Evolutionary conservation across 441 rosid species (phyloP).

Genomic region (Croton laevigatus): DNA sequence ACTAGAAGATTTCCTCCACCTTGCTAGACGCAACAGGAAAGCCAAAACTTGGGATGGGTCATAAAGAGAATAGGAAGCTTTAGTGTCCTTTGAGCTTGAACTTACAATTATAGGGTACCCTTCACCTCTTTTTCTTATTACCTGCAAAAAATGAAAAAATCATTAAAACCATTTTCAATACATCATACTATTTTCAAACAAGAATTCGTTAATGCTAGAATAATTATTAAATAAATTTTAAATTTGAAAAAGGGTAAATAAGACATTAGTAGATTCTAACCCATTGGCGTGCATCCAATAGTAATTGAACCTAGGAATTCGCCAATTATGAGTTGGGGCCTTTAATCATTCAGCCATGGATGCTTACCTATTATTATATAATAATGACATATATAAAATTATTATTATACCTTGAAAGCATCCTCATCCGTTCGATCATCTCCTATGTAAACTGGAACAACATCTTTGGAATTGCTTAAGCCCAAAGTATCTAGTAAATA

Average conservation of each 20-base stretch:
- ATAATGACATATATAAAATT: neutral
- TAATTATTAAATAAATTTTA: no score
- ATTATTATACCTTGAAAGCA: conserved; percentile 76
- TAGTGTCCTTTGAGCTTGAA: conserved; percentile 47
- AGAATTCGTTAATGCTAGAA: no score
- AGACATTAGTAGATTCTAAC: no score
- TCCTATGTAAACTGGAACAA: conserved; percentile 79
- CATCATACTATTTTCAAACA: no score
- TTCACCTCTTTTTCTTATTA: conserved; percentile 37
- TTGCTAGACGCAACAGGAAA: conserved; percentile 42
- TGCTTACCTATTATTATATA: no score
- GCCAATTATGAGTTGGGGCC: no score
- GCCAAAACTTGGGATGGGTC: conserved; percentile 51
- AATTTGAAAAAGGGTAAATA: no score
- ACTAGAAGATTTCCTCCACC: conserved; percentile 48
- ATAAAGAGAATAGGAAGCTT: conserved; percentile 44
- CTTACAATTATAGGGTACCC: conserved; percentile 58
- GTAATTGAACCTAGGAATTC: no score
- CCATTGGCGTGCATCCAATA: no score
- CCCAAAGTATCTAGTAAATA: conserved; percentile 86
- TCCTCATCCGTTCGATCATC: conserved; percentile 92
- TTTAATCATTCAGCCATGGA: no score
- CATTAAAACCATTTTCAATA: no score
- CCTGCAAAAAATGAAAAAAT: conserved; percentile 26
- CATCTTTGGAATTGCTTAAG: conserved; percentile 48